These are phyloP conservation scores for Kluyveromyces starmeri DNA, from an alignment of 805 yeast species.

Conservation along the genomic window DNA sequence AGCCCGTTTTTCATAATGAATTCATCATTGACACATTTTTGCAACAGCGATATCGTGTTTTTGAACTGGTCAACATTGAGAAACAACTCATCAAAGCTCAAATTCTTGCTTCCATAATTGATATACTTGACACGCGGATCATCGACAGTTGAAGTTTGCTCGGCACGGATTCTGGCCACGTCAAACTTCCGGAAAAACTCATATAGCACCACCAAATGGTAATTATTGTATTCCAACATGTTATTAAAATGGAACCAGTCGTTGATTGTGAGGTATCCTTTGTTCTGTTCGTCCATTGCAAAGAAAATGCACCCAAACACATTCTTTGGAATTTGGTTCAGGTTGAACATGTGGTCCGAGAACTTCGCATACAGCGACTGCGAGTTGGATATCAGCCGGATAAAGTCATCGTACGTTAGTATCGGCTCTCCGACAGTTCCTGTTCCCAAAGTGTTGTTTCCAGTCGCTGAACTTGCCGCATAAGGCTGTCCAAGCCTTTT, in stretches of 20 bases:
- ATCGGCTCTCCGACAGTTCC: conserved; percentile 20
- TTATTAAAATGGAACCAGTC: conserved; percentile 74
- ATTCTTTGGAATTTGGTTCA: conserved; percentile 44
- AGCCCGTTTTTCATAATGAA: conserved; percentile 19
- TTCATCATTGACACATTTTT: conserved; percentile 25
- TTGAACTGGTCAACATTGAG: conserved; percentile 27
- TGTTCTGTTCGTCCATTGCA: conserved; percentile 63
- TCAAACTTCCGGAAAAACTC: conserved; percentile 45
- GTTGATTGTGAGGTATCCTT: conserved; percentile 55
- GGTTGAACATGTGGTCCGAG: conserved; percentile 34
- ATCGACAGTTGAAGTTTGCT: conserved; percentile 10
- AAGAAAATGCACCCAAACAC: conserved; percentile 67
- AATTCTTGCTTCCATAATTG: conserved; percentile 31
- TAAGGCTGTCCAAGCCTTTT: conserved; percentile 11
- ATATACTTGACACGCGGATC: conserved; percentile 25
- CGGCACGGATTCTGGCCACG: conserved; percentile 14
- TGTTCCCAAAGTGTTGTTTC: not conserved
- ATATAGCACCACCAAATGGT: conserved; percentile 44
- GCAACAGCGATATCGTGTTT: conserved; percentile 27
- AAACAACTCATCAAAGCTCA: conserved; percentile 32
- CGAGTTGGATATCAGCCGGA: conserved; percentile 29
- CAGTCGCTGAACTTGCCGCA: not conserved
- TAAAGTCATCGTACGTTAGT: conserved; percentile 30
- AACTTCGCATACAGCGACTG: conserved; percentile 23
- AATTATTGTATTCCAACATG: conserved; percentile 38